These are phyloP conservation scores for Knufia petricola DNA, from an alignment of 2,329 filamentous ascomycete genomes.

Conservation along the genomic window DNA sequence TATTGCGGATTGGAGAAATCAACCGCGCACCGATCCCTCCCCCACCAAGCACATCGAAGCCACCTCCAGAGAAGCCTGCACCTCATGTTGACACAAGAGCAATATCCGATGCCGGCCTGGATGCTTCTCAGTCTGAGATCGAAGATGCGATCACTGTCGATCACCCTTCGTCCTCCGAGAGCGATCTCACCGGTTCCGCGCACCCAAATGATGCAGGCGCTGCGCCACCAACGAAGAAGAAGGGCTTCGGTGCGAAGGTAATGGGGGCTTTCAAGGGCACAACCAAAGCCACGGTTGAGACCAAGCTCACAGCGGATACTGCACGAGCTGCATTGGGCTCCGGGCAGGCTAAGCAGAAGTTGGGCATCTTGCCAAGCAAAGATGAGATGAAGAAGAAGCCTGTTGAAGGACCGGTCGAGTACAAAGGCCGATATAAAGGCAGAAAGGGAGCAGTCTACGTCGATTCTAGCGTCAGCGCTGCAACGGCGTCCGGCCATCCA, in stretches of 20 bases:
- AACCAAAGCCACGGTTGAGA: conserved; percentile 62
- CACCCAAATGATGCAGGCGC: conserved; percentile 17
- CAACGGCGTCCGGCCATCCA: conserved; percentile 40
- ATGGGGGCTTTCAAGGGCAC: conserved; percentile 59
- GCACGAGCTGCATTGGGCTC: conserved; percentile 55
- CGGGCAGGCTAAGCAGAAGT: conserved; percentile 55
- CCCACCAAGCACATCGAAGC: conserved; percentile 37
- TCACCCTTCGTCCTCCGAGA: conserved; percentile 32
- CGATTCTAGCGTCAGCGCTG: conserved; percentile 30
- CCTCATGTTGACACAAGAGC: conserved; percentile 45
- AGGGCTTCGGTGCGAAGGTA: conserved; percentile 44
- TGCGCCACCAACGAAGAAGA: conserved; percentile 30
- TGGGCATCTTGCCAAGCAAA: conserved; percentile 56
- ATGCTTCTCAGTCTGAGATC: conserved; percentile 58
- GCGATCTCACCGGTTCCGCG: conserved; percentile 29
- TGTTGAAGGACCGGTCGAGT: conserved; percentile 58
- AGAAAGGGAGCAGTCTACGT: conserved; percentile 65
- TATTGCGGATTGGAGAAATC: conserved; percentile 70
- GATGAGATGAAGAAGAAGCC: conserved; percentile 35
- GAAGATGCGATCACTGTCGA: conserved; percentile 50
- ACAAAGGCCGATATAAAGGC: conserved; percentile 61
- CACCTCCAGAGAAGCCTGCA: conserved; percentile 42
- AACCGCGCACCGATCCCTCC: conserved; percentile 70
- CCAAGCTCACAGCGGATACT: conserved; percentile 61
- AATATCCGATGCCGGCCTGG: conserved; percentile 46